Evolutionary conservation across 768 basidiomycete genomes (phyloP).

Genomic region (Austroboletus eburneus): DNA sequence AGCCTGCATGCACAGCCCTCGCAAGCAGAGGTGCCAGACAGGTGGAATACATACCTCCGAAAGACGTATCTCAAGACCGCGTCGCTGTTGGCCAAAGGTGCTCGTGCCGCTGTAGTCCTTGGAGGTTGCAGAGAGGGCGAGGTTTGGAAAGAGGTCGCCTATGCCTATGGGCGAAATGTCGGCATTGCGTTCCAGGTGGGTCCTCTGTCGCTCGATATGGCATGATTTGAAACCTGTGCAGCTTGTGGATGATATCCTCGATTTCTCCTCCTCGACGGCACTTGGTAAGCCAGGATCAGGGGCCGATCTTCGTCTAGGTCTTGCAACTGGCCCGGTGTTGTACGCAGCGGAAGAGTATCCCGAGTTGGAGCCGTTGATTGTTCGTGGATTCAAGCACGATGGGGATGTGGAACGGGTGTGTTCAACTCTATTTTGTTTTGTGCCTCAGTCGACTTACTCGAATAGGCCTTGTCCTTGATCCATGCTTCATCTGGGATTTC

Average conservation of each 20-base stretch:
- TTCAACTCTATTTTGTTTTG: not conserved
- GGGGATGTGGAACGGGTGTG: slow-evolving; percentile 81
- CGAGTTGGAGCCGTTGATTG: slow-evolving; percentile 70
- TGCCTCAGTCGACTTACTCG: not conserved
- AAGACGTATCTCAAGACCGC: slow-evolving; percentile 95
- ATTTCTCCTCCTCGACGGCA: slow-evolving; percentile 75
- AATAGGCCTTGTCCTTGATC: slow-evolving; percentile 57
- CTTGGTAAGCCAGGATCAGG: slow-evolving; percentile 87
- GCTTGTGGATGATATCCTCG: slow-evolving; percentile 95
- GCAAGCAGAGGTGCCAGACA: slow-evolving; percentile 34
- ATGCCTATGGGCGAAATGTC: slow-evolving; percentile 84
- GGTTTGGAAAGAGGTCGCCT: slow-evolving; percentile 83
- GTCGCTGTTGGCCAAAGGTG: slow-evolving; percentile 84
- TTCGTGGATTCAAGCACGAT: slow-evolving; percentile 66
- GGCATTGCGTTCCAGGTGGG: slow-evolving; percentile 94
- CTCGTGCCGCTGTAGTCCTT: slow-evolving; percentile 80
- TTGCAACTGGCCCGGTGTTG: slow-evolving; percentile 82
- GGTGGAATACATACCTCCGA: slow-evolving; percentile 78
- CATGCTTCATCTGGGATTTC: slow-evolving; percentile 68
- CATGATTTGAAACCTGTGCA: slow-evolving; percentile 30
- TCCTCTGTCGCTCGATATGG: not conserved
- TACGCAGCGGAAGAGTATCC: slow-evolving; percentile 86
- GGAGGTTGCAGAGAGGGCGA: slow-evolving; percentile 79
- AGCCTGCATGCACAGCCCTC: slow-evolving; percentile 41
- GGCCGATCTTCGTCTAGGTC: slow-evolving; percentile 76